These are phyloP conservation scores for Zygoascus bituminiphila DNA, from an alignment of 805 yeast genomes.

Conservation along the genomic window DNA sequence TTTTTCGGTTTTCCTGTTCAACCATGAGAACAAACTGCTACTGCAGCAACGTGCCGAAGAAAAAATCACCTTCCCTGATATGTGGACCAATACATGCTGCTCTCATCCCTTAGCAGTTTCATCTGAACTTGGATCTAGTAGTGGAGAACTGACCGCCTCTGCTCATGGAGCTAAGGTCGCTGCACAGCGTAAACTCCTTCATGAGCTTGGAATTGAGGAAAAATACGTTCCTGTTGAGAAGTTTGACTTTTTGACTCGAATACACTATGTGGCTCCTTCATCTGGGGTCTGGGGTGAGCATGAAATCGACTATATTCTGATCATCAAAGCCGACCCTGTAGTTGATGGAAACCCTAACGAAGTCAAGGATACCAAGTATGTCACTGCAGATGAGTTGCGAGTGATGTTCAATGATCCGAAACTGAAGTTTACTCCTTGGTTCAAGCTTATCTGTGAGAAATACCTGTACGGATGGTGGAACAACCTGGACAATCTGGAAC, in stretches of 20 bases:
- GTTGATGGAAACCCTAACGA: constrained; percentile 64
- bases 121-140: constrained; percentile 59
- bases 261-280: constrained; percentile 81
- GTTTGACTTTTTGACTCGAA: constrained; percentile 82
- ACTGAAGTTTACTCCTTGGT: constrained; percentile 95
- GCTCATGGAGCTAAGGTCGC: constrained; percentile 77
- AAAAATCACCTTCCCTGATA: constrained; percentile 89
- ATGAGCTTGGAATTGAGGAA: constrained; percentile 78
- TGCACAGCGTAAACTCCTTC: constrained; percentile 85
- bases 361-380: constrained; percentile 74
- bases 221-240: constrained; percentile 51
- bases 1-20: constrained; percentile 89
- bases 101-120: constrained; percentile 90
- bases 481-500: constrained; percentile 49
- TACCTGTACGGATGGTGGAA: constrained; percentile 95
- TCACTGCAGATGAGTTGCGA: constrained; percentile 55
- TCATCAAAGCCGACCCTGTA: constrained; percentile 50
- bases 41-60: constrained; percentile 95
- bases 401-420: constrained; percentile 60
- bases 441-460: constrained; percentile 86
- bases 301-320: constrained; percentile 89
- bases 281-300: constrained; percentile 93
- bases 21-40: constrained; percentile 63
- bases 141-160: constrained; percentile 42
- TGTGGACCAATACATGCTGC: constrained; percentile 99